A percentile compares a stretch with the other conserved stretches of the same genome.
Conservation (phyloP, 2,329 filamentous ascomycete species). For the Plenodomus tracheiphilus region DNA sequence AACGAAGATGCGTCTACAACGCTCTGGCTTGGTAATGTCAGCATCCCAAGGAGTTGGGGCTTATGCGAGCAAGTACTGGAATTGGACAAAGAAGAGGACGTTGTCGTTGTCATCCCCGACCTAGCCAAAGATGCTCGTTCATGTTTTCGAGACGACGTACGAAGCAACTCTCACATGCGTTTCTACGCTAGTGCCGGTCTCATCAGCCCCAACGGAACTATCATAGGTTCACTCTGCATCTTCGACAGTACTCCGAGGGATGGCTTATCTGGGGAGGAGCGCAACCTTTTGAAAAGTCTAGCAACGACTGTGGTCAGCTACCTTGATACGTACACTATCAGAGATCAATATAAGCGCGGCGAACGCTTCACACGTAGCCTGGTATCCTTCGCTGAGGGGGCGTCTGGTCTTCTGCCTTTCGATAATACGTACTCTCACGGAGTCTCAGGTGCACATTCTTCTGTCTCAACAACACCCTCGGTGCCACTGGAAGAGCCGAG, state of each 20-base stretch:
- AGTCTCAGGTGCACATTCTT: neutral
- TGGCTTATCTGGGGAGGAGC: conserved; percentile 16
- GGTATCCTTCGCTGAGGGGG: conserved; percentile 35
- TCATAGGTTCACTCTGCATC: conserved; percentile 30
- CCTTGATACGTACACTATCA: conserved; percentile 30
- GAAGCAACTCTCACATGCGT: conserved; percentile 4
- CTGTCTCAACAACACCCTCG: neutral
- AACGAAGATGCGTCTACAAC: conserved; percentile 6
- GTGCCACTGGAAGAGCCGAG: neutral
- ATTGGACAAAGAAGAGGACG: neutral
- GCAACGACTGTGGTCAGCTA: conserved; percentile 30
- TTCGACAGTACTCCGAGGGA: conserved; percentile 25
- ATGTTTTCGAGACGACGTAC: neutral
- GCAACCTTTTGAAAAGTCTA: conserved; percentile 25
- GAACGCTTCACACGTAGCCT: conserved; percentile 39
- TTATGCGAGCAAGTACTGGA: conserved; percentile 28
- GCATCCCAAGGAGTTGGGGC: conserved; percentile 30
- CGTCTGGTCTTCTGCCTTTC: conserved; percentile 22
- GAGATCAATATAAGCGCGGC: conserved; percentile 27
- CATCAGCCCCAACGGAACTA: conserved; percentile 22
- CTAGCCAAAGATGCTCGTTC: neutral
- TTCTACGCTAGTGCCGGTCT: conserved; percentile 39
- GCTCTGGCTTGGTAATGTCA: conserved; percentile 37
- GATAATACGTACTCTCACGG: conserved; percentile 2
- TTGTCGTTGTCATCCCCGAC: conserved; percentile 17